Percentiles rank a stretch among this genome's conserved stretches.
Conservation (phyloP, 768 basidiomycete genomes). For the Kwoniella botswanensis region DNA sequence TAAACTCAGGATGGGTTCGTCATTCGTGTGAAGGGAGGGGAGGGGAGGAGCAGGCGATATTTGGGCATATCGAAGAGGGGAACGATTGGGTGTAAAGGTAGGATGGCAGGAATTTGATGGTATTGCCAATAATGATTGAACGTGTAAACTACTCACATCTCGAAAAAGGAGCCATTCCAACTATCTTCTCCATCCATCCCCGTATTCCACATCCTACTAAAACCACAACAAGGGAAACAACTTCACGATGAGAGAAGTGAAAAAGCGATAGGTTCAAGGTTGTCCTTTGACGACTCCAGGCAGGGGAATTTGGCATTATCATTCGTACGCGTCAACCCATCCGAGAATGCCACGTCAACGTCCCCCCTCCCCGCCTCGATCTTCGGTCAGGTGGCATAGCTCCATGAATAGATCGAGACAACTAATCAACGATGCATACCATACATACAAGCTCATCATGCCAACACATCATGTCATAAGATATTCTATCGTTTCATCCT, state of each 20-base stretch:
- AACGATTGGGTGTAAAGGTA: too few species aligned
- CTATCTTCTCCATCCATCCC: too few species aligned
- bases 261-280: background rate
- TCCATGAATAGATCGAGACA: too few species aligned
- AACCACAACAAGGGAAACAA: too few species aligned
- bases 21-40: slow-evolving; percentile 11
- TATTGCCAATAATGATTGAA: too few species aligned
- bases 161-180: too few species aligned
- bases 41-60: background rate
- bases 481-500: background rate
- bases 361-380: too few species aligned
- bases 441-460: too few species aligned
- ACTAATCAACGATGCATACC: background rate
- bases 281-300: background rate
- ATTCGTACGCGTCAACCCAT: background rate
- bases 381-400: too few species aligned
- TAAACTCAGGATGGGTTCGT: slow-evolving; percentile 31
- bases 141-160: too few species aligned
- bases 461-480: background rate
- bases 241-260: background rate
- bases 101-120: too few species aligned
- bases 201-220: too few species aligned
- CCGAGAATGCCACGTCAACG: background rate
- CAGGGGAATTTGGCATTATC: background rate
- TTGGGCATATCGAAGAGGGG: background rate